Base-by-base conservation (phyloP, 371 early-diverging fungal genomes). In the Dichotomocladium elegans region DNA sequence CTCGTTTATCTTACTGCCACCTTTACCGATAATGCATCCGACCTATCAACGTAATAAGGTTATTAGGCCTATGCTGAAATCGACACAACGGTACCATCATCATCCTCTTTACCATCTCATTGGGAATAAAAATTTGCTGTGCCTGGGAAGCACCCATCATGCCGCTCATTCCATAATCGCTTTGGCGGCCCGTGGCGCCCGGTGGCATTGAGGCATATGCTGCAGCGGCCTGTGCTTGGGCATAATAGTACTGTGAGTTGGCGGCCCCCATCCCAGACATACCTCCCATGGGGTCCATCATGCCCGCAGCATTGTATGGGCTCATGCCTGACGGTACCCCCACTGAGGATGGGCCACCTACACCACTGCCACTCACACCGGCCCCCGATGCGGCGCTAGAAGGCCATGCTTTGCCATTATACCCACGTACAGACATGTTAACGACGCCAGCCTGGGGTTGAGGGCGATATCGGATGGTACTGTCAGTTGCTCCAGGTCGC, bases 21-120 rank as follows among this genome's bases (percentile, higher is more conserved):
- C 86, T 62, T 90, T 91, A 58, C 94, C 94, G 68, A 93, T 93
- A 44, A 93, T 84, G 47, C 87, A 84, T 8, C 94, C 93, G 22
- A 91, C 76, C 76, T 75, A 57, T 6, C 5, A 0, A n/a, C n/a
- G n/a, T n/a, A n/a, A n/a, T n/a, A n/a, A n/a, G n/a, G n/a, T n/a
- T n/a, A n/a, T n/a, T n/a, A n/a, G n/a, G n/a, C n/a, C n/a, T n/a
- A n/a, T n/a, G n/a, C n/a, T n/a, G n/a, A n/a, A 21, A 43, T 43
- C 44, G 12, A 21, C 25, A 21, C 14, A 24, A 3, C 40, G 4
- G 40, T 10, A n/a, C 25, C 30, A 19, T 12, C 10, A 5, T 17
- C 5, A 33, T 27, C 19, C 24, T 31, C n/a, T 57, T 29, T 60
- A 75, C 91, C 86, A 90, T 85, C 48, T 90, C 89, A 62, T 86